Base-by-base conservation (phyloP, 768 basidiomycete genomes). In the Suillus hirtellus region DNA sequence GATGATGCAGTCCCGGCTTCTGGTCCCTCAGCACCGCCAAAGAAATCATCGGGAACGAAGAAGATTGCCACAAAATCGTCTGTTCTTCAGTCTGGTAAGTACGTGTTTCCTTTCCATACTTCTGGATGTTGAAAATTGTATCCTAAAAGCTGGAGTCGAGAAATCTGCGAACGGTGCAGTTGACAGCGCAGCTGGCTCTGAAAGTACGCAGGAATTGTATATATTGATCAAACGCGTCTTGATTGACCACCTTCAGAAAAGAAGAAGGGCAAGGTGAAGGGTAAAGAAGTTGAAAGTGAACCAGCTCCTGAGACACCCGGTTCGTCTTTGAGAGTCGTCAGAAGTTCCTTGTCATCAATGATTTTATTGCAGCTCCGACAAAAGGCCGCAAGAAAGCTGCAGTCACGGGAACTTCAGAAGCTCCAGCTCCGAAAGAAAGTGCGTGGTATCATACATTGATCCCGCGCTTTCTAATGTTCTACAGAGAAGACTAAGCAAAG, bases 401-500 rank as follows among this genome's bases (percentile, higher is more conserved):
- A 17, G 19, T 17, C 17, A 10, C 24, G 15, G 19, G 27, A 42
- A 40, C 24, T 58, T 17, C 24, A 21, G 11, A 58, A 11, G 24
- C 40, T 58, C 24, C 17, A 15, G 42, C n/a, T 11, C 24, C 42
- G 27, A 58, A 42, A 58, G 56, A 27, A 58, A 58, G 56, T 58
- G 27, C 17, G 56, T 58, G 40, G 21, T 58, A 42, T 58, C 24
- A 31, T n/a, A 10, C 17, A n/a, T 31, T 19, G 40, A 11, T 24
- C 27, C 17, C 17, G 11, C 56, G 17, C 24, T 6, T 19, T 42
- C 40, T 58, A 24, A 58, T 42, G 17, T 42, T 10, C 40, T 12
- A 40, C 40, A 58, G 56, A 58, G 40, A 58, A 56, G 24, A 40
- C 56, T 1, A 58, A 31, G 17, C 17, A 58, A 58, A 42, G 27